Evolutionary conservation across 345 rosid genomes (phyloP).

Genomic region (Bruguiera gymnorhiza): DNA sequence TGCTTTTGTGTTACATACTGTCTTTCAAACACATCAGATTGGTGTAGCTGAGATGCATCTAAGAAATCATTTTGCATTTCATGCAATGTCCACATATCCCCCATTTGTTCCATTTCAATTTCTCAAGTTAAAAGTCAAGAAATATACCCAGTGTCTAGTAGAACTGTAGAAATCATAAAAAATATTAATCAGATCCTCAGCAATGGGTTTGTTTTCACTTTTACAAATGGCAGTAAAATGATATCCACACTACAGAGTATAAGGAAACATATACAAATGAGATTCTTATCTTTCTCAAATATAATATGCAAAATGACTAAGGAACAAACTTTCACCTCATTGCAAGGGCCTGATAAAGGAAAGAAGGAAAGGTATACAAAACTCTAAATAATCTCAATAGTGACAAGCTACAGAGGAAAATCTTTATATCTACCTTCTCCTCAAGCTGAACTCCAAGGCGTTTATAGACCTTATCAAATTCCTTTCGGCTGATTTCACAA

Average conservation of each 20-base stretch:
- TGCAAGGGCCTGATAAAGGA: too few species aligned
- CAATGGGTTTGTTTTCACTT: too few species aligned
- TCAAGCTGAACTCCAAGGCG: slow-evolving; percentile 75
- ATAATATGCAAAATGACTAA: too few species aligned
- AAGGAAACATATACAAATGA: too few species aligned
- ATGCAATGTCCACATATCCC: background rate
- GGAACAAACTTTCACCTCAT: too few species aligned
- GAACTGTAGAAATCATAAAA: too few species aligned
- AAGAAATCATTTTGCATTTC: slow-evolving; percentile 1
- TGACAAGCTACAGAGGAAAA: background rate
- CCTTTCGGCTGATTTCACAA: slow-evolving; percentile 70
- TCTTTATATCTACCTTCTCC: slow-evolving; percentile 59
- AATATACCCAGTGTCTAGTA: too few species aligned
- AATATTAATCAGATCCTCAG: too few species aligned
- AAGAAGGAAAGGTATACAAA: too few species aligned
- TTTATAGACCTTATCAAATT: slow-evolving; percentile 76
- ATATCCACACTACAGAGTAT: too few species aligned
- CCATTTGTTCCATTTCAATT: background rate
- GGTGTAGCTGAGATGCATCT: background rate
- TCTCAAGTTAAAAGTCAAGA: background rate
- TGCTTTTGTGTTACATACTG: background rate
- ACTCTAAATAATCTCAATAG: background rate
- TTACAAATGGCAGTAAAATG: too few species aligned
- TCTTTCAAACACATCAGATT: background rate
- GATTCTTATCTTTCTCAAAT: too few species aligned